Percentiles rank a stretch among this genome's conserved stretches.
These are phyloP conservation scores for Pseudogymnoascus sp. DNA, from an alignment of 2,329 filamentous ascomycete species.

Conservation along the genomic window DNA sequence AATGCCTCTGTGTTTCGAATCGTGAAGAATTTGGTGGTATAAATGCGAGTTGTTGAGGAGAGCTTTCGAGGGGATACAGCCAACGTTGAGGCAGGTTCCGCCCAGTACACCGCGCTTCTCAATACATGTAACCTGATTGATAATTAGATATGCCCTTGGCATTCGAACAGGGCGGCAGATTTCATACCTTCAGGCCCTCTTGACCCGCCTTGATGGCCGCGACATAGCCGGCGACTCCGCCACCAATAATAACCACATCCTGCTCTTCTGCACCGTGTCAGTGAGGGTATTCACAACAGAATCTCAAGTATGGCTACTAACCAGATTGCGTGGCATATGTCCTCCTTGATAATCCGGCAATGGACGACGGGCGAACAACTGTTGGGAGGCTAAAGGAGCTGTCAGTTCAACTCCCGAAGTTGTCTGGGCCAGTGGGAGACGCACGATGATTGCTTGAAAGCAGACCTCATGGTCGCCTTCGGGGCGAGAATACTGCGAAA, in stretches of 20 bases:
- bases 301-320: conserved; percentile 31
- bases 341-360: conserved; percentile 51
- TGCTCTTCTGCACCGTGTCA: conserved; percentile 73
- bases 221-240: conserved; percentile 96
- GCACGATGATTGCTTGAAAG: conserved; percentile 47
- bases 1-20: conserved; percentile 94
- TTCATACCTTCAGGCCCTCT: conserved; percentile 81
- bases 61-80: conserved; percentile 98
- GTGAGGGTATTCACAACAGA: conserved; percentile 42
- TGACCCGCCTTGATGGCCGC: conserved; percentile 98
- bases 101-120: conserved; percentile 95
- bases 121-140: conserved; percentile 77
- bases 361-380: conserved; percentile 38
- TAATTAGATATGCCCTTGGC: conserved; percentile 14
- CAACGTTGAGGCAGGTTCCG: conserved; percentile 96
- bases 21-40: conserved; percentile 94
- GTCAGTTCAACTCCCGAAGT: conserved; percentile 14
- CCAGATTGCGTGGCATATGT: conserved; percentile 46
- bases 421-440: conserved; percentile 19
- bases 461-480: conserved; percentile 49
- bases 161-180: neutral
- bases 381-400: conserved; percentile 40
- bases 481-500: conserved; percentile 55
- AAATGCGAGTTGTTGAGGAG: conserved; percentile 99
- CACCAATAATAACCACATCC: conserved; percentile 95